Conservation (phyloP, 306 rosid genomes). For the Castanospermum australe region DNA sequence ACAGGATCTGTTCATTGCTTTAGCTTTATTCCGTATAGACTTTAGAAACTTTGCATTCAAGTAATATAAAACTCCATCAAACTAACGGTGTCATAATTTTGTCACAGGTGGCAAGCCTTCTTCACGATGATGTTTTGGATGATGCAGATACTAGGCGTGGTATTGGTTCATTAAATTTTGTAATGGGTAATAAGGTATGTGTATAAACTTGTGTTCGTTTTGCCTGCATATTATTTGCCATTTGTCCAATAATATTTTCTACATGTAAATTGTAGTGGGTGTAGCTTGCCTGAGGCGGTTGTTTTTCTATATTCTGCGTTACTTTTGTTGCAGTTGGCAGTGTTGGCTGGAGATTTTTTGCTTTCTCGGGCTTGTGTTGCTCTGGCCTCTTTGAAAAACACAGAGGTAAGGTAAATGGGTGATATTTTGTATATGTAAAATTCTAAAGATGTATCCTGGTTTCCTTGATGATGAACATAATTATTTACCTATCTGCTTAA, state of each 20-base stretch:
- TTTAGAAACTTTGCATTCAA: background rate
- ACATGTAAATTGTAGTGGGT: conserved; percentile 9
- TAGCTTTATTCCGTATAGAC: background rate
- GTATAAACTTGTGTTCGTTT: conserved; percentile 20
- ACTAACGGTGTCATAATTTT: conserved; percentile 16
- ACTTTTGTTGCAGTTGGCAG: conserved; percentile 67
- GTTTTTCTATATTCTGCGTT: background rate
- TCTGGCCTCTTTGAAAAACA: conserved; percentile 83
- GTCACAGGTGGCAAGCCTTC: conserved; percentile 92
- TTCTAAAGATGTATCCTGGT: background rate
- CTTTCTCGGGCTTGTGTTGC: conserved; percentile 98
- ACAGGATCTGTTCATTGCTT: background rate
- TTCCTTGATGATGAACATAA: conserved; percentile 7
- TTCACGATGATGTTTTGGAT: conserved; percentile 97
- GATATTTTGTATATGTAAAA: conserved; percentile 2
- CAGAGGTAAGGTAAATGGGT: conserved; percentile 60
- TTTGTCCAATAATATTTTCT: conserved; percentile 23
- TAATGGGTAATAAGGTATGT: conserved; percentile 94
- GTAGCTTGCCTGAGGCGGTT: conserved; percentile 26
- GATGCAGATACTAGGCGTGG: conserved; percentile 98
- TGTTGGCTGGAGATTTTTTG: conserved; percentile 93
- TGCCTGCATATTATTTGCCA: background rate
- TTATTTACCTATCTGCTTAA: background rate
- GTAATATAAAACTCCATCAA: background rate
- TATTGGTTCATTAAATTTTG: conserved; percentile 71